Evolutionary conservation across 164 flowering plant genomes (phyloP).

Genomic region (Piper longum): DNA sequence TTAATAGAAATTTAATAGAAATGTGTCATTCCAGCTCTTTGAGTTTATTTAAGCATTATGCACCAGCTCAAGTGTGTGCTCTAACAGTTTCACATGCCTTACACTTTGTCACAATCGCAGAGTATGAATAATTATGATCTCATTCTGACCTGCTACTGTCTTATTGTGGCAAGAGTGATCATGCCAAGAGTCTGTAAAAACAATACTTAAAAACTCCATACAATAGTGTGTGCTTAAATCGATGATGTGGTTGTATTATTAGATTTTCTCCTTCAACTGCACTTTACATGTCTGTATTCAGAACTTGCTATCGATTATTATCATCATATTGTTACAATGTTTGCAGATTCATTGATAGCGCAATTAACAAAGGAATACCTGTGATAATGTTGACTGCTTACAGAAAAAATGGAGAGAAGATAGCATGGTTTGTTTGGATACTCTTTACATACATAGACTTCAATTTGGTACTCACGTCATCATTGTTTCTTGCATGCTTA

Average conservation of each 20-base stretch:
- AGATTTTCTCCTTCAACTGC: neutral
- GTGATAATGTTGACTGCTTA: constrained; percentile 55
- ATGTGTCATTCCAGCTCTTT: neutral
- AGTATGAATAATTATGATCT: neutral
- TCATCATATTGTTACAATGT: neutral
- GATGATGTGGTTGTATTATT: neutral
- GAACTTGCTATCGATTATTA: neutral
- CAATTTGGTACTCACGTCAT: neutral
- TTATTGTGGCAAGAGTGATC: neutral
- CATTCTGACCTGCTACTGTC: no score
- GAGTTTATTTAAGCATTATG: neutral
- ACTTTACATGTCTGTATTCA: neutral
- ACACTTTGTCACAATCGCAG: neutral
- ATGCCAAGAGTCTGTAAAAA: neutral
- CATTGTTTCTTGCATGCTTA: neutral
- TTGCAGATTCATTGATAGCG: constrained; percentile 79
- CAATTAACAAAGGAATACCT: constrained; percentile 48
- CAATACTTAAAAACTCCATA: neutral
- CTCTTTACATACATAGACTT: neutral
- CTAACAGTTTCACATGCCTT: no score
- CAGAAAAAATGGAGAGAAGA: constrained; percentile 51
- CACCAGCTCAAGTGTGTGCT: neutral
- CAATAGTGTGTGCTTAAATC: neutral
- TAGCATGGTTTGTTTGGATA: constrained; percentile 45
- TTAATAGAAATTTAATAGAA: neutral